Base-by-base conservation (phyloP, 148 eudicot genomes). In the Chenopodium suecicum region DNA sequence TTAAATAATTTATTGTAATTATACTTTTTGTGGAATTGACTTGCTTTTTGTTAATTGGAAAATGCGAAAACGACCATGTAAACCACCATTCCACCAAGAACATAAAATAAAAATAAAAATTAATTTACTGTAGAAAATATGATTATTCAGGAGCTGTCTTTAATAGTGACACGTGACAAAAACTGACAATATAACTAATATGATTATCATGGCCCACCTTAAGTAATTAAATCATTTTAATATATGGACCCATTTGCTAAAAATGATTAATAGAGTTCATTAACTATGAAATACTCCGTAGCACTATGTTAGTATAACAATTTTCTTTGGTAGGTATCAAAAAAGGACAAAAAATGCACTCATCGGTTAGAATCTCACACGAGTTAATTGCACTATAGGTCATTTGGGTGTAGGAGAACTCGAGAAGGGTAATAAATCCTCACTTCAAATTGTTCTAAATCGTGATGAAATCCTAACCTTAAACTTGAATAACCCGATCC, bases 121-220 rank as follows among this genome's bases (percentile, higher is more conserved):
- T 65, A 16, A 20, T 10, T 8, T 9, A 31, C 32, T 31, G 2
- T 31, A 58, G 44, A 78, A 25, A 41, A 78, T 20, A 41, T 44
- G 8, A 56, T 20, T 34, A 50, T 64, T 67, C 74, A 71, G 76
- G 41, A 23, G 22, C 14, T 62, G 79, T 82, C 56, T n/a, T 64
- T 73, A 68, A 66, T 52, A 66, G 56, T 75, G 75, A 82, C 79
- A 67, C 79, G 79, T 82, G 84, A 82, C 84, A 75, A 75, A 68
- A 75, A 31, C 79, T 32, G 74, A 82, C 84, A 54, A 54, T 25
- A 13, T 75, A 81, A 75, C 79, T 66, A 72, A 73, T 54, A 56
- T 67, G 79, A 79, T 78, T 74, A 66, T 65, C 17, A 74, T 74
- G 85, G 75, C 79, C 85, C 86, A 75, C 79, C 73, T 29, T 29